phyloP scores from a whole-genome alignment of 768 basidiomycete species.

The Cubamyces sp. region DNA sequence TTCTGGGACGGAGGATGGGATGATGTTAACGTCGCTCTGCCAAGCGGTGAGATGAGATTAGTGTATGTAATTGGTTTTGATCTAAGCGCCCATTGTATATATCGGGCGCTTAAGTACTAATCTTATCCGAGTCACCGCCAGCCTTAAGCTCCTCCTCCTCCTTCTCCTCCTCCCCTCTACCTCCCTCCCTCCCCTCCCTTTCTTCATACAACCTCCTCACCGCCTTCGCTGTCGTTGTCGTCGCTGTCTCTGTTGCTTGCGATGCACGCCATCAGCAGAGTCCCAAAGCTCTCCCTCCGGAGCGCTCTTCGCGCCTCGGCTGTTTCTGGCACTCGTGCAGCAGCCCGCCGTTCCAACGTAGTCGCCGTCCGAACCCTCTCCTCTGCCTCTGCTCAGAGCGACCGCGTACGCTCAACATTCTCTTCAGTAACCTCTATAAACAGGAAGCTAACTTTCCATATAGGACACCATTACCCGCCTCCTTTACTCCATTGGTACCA shows the following conservation, averaged over 20 bases:
- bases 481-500: slow-evolving; percentile 95
- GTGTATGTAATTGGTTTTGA: neutral
- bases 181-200: neutral
- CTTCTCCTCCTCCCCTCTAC: slow-evolving; percentile 2
- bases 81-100: slow-evolving; percentile 16
- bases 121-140: slow-evolving; percentile 5
- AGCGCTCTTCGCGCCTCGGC: slow-evolving; percentile 47
- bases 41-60: neutral
- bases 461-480: slow-evolving; percentile 97
- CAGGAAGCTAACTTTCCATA: neutral
- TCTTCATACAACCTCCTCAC: slow-evolving; percentile 1
- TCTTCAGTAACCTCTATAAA: neutral
- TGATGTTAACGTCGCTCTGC: neutral
- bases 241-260: slow-evolving; percentile 6
- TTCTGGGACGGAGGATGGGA: too few relatives aligned
- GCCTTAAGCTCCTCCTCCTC: neutral
- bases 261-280: slow-evolving; percentile 39
- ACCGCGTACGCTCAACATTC: slow-evolving; percentile 55
- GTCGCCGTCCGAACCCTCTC: slow-evolving; percentile 17
- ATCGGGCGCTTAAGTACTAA: neutral
- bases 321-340: slow-evolving; percentile 50
- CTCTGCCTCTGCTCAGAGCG: slow-evolving; percentile 74
- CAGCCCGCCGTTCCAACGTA: slow-evolving; percentile 24
- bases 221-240: neutral
- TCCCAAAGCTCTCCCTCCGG: slow-evolving; percentile 15